Percentiles rank a stretch among this genome's conserved stretches.
phyloP scores from a whole-genome alignment of 495 filamentous ascomycete species.

The Lepidopterella palustris region DNA sequence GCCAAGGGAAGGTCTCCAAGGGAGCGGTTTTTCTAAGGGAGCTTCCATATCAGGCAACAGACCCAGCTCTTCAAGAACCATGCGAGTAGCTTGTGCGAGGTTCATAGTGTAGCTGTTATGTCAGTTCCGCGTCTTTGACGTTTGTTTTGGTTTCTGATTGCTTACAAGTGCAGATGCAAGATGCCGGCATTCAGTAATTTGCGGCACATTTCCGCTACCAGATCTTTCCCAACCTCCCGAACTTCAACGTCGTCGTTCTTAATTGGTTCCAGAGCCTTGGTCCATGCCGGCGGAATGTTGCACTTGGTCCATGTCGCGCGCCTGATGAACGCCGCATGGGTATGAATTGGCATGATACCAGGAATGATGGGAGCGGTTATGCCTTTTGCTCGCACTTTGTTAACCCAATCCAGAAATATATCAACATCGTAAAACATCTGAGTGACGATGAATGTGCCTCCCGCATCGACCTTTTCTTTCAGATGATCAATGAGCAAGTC shows the following conservation, averaged over 20 bases:
- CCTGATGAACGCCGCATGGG: constrained; percentile 84
- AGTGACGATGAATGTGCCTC: constrained; percentile 87
- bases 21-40: constrained; percentile 74
- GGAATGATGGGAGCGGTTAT: constrained; percentile 89
- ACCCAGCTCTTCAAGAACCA: constrained; percentile 84
- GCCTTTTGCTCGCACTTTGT: constrained; percentile 73
- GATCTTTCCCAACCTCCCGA: constrained; percentile 76
- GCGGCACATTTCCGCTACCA: constrained; percentile 90
- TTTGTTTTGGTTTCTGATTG: not conserved
- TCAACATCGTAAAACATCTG: constrained; percentile 99
- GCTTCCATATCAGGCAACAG: constrained; percentile 68
- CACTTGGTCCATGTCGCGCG: constrained; percentile 84
- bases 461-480: constrained; percentile 96
- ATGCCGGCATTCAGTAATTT: constrained; percentile 76
- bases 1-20: constrained; percentile 91
- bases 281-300: constrained; percentile 74
- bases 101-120: constrained; percentile 89
- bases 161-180: constrained; percentile 82
- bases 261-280: constrained; percentile 74
- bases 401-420: constrained; percentile 85
- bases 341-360: constrained; percentile 98
- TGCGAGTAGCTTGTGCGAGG: constrained; percentile 84
- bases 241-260: constrained; percentile 96
- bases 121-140: not conserved
- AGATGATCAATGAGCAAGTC: constrained; percentile 83